Evolutionary conservation across 164 flowering plant genomes (phyloP), one percentile per base, ranked within the genome.

Genomic region (Nelumbo lutea): DNA sequence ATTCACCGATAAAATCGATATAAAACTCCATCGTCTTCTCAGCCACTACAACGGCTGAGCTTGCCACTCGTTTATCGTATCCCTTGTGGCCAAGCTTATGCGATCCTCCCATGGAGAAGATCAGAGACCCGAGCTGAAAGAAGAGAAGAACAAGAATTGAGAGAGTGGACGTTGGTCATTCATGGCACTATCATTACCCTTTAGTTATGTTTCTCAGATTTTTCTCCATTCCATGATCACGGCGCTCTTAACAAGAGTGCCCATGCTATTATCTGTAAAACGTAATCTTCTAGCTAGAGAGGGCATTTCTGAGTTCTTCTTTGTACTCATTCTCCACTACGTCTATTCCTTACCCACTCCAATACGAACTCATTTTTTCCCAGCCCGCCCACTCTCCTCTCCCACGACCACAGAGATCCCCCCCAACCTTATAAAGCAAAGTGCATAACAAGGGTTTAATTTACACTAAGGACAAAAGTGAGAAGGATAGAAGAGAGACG

Each of bases 341-440:
- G 6, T 59, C 83, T 14, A 88, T 97, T 14, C 95, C 78, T 3
- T 90, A 78, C 82, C 98, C 97, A 15, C 92, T 90, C n/a, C 93
- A 95, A 64, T 95, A 95, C 77, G 98, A 92, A 41, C 81, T 95
- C 85, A 90, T 92, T 44, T 46, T 83, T 72, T 83, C 81, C 70
- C 90, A 83, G 73, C 96, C 98, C 1, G 62, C 77, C 42, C 79
- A 59, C 45, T 64, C 81, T 52, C 64, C 76, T 2, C 74, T 43
- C 65, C 59, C 59, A 42, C 82, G 78, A 66, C 79, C 68, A 13
- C 78, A 78, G 45, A 69, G 58, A 13, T 69, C 48, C 75, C 70
- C 70, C 15, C 43, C 65, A 5, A 43, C 70, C 60, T 60, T 60
- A 46, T 46, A 44, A 64, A 48, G 78, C 65, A 65, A 51, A 11